A percentile compares a stretch with the other conserved stretches of the same genome.
phyloP scores from a whole-genome alignment of 768 basidiomycete species.

The Tylopilus balloui region DNA sequence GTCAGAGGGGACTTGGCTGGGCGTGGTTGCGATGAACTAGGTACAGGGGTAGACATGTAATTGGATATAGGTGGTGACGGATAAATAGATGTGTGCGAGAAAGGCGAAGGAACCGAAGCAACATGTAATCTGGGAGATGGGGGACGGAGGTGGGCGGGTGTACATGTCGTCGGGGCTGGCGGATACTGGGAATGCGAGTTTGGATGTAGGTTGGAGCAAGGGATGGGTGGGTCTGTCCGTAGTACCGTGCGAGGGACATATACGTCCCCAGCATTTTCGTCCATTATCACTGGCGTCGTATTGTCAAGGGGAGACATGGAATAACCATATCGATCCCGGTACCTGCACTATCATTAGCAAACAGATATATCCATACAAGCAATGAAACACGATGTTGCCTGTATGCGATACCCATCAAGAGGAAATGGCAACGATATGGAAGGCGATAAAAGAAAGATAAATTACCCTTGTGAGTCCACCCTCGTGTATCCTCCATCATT shows the following conservation, averaged over 20 bases:
- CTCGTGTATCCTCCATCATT: slow-evolving; percentile 17
- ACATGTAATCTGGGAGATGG: slow-evolving; percentile 28
- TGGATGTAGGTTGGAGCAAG: slow-evolving; percentile 8
- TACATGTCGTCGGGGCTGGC: slow-evolving; percentile 13
- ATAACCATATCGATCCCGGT: slow-evolving; percentile 26
- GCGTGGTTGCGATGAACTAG: slow-evolving; percentile 19
- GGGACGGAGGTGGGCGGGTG: slow-evolving; percentile 26
- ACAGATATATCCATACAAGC: slow-evolving; percentile 8
- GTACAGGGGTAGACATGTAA: slow-evolving; percentile 17
- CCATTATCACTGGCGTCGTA: slow-evolving; percentile 34
- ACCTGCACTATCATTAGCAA: slow-evolving; percentile 23
- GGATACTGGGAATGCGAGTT: slow-evolving; percentile 3
- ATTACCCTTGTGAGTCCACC: slow-evolving; percentile 30
- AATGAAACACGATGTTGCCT: slow-evolving; percentile 12
- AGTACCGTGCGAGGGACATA: slow-evolving; percentile 24
- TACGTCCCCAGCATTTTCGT: slow-evolving; percentile 23
- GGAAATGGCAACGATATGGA: background rate
- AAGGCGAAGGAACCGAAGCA: slow-evolving; percentile 20
- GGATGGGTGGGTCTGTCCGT: slow-evolving; percentile 10
- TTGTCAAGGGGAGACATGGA: slow-evolving; percentile 28
- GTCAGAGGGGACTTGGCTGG: slow-evolving; percentile 29
- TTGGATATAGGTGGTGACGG: slow-evolving; percentile 28
- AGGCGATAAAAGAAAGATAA: background rate
- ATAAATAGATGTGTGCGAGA: slow-evolving; percentile 18
- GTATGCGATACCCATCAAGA: slow-evolving; percentile 9